These are phyloP conservation scores for Coniosporium apollinis DNA, from an alignment of 495 filamentous ascomycete species.

Conservation along the genomic window DNA sequence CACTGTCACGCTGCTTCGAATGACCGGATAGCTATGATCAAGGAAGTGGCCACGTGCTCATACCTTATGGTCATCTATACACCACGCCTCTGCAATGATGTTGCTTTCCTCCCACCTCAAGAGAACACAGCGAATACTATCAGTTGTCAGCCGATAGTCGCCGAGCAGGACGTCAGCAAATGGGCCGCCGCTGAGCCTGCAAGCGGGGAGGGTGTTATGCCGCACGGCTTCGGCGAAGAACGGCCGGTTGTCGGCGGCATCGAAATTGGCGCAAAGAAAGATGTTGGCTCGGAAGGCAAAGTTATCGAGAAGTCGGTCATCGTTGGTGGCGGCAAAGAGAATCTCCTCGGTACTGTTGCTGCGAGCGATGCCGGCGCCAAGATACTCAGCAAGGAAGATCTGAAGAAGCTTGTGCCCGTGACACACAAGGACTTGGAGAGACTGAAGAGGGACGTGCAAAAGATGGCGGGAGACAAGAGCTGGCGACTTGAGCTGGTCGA, in stretches of 20 bases:
- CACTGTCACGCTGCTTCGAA: constrained; percentile 72
- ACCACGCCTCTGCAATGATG: constrained; percentile 78
- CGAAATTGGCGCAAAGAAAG: constrained; percentile 38
- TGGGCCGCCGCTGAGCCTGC: constrained; percentile 31
- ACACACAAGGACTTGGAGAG: constrained; percentile 46
- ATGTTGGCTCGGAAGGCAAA: constrained; percentile 39
- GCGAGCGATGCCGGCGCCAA: constrained; percentile 26
- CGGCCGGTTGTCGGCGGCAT: constrained; percentile 39
- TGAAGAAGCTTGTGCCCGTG: constrained; percentile 51
- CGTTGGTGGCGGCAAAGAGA: constrained; percentile 36
- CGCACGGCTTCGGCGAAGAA: constrained; percentile 7
- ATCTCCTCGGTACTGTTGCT: constrained; percentile 27
- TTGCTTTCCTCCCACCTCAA: constrained; percentile 78
- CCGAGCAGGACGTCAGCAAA: constrained; percentile 35
- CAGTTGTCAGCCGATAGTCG: constrained; percentile 56
- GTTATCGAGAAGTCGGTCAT: constrained; percentile 39
- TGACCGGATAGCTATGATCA: constrained; percentile 87
- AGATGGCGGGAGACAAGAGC: constrained; percentile 32
- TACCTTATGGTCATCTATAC: constrained; percentile 95
- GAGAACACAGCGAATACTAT: constrained; percentile 64
- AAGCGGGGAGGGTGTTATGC: background rate
- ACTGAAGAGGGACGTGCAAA: constrained; percentile 39
- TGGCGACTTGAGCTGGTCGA: constrained; percentile 45
- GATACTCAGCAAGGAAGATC: constrained; percentile 37
- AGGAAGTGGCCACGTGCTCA: constrained; percentile 82